Conservation (phyloP, 1,284 basidiomycete genomes). For the Athelia sp. region DNA sequence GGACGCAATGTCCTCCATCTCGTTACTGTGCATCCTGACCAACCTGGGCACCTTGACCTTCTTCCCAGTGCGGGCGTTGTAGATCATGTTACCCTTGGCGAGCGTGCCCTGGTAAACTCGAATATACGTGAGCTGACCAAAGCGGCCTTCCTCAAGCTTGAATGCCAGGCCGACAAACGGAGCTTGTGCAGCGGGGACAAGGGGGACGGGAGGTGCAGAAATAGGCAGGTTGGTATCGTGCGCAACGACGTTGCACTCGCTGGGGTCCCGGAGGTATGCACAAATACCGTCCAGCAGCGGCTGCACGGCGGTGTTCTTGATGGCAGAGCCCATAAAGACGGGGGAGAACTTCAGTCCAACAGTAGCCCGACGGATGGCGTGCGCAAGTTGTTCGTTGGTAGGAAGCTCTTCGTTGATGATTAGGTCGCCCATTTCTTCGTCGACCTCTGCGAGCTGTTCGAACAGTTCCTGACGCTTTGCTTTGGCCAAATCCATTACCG, state of each 20-base stretch:
- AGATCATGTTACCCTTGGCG: constrained; percentile 83
- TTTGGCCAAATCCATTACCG: constrained; percentile 68
- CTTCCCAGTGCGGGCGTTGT: constrained; percentile 94
- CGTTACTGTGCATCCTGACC: constrained; percentile 97
- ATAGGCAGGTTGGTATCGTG: constrained; percentile 76
- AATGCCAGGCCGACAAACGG: constrained; percentile 95
- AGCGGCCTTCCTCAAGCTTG: constrained; percentile 97
- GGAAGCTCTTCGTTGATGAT: constrained; percentile 85
- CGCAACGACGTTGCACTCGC: constrained; percentile 78
- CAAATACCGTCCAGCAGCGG: constrained; percentile 93
- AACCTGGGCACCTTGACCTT: constrained; percentile 97
- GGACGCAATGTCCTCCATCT: constrained; percentile 98
- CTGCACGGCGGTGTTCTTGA: constrained; percentile 98
- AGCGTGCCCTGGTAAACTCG: constrained; percentile 97
- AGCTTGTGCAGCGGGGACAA: constrained; percentile 78
- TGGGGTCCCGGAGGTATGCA: constrained; percentile 90
- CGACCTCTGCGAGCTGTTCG: constrained; percentile 94
- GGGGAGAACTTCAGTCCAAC: constrained; percentile 89
- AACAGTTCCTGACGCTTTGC: constrained; percentile 89
- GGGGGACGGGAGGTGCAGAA: constrained; percentile 64
- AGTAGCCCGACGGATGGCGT: constrained; percentile 88
- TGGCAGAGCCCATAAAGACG: constrained; percentile 95
- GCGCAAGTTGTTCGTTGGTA: constrained; percentile 68
- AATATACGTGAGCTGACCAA: constrained; percentile 98
- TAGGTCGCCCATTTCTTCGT: constrained; percentile 91